Conservation (phyloP, 345 rosid species). For the Pugionium cornutum region DNA sequence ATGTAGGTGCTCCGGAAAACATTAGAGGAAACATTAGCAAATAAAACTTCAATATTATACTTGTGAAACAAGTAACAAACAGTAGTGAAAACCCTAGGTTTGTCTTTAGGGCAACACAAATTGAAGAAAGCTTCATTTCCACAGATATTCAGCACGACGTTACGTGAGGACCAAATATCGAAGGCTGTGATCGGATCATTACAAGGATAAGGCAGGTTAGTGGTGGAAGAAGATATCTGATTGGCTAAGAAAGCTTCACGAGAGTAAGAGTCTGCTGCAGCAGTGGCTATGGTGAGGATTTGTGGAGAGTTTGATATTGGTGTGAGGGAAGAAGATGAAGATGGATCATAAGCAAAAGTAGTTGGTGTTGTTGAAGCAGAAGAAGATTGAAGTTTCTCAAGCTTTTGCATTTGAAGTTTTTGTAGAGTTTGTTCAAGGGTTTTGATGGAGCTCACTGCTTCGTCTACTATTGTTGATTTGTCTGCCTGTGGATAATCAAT, state of each 20-base stretch:
- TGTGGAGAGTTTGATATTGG: slow-evolving; percentile 31
- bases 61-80: slow-evolving; percentile 62
- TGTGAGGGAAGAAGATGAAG: slow-evolving; percentile 41
- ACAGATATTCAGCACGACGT: slow-evolving; percentile 60
- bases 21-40: slow-evolving; percentile 53
- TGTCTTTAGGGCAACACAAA: slow-evolving; percentile 49
- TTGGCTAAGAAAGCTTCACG: slow-evolving; percentile 59
- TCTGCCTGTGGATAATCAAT: slow-evolving; percentile 51
- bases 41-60: slow-evolving; percentile 54
- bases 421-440: slow-evolving; percentile 47
- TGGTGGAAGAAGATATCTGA: slow-evolving; percentile 41
- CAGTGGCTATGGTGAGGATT: background rate
- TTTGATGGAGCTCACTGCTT: slow-evolving; percentile 57
- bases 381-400: slow-evolving; percentile 47
- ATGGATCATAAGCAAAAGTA: slow-evolving; percentile 34
- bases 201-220: slow-evolving; percentile 42
- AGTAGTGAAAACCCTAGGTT: slow-evolving; percentile 49
- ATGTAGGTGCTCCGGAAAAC: slow-evolving; percentile 46
- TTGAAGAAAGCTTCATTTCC: slow-evolving; percentile 63
- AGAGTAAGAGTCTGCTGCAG: slow-evolving; percentile 29
- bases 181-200: slow-evolving; percentile 40
- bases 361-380: slow-evolving; percentile 30
- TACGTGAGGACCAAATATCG: slow-evolving; percentile 60
- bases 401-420: slow-evolving; percentile 51
- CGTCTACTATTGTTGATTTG: slow-evolving; percentile 69